Percentiles rank a stretch among this genome's conserved stretches.
These are phyloP conservation scores for Kregervanrija pseudodelftensis DNA, from an alignment of 805 yeast species.

Conservation along the genomic window DNA sequence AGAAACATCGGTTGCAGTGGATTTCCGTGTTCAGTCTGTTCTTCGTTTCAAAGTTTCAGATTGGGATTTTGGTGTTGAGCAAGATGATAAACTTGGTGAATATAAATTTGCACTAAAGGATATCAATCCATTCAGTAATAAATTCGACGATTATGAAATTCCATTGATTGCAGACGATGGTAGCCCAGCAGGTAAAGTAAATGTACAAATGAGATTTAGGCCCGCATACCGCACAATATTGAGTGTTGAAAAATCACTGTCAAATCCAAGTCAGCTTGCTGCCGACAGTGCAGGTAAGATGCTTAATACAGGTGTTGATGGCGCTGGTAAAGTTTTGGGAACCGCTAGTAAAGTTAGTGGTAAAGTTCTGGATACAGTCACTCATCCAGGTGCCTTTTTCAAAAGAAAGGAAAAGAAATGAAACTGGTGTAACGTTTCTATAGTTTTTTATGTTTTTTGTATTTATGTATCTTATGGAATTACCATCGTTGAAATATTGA, in stretches of 20 bases:
- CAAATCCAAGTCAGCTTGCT: constrained; percentile 30
- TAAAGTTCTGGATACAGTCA: constrained; percentile 44
- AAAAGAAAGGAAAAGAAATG: constrained; percentile 18
- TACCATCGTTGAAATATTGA: too few species aligned
- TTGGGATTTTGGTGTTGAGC: constrained; percentile 91
- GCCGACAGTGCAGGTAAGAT: constrained; percentile 43
- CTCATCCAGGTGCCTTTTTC: constrained; percentile 19
- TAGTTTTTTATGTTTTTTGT: neutral
- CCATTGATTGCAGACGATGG: constrained; percentile 43
- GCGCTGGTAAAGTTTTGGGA: constrained; percentile 31
- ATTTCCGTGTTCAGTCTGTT: constrained; percentile 54
- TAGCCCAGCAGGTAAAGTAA: constrained; percentile 57
- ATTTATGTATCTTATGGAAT: neutral
- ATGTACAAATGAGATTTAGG: constrained; percentile 52
- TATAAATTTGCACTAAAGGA: constrained; percentile 50
- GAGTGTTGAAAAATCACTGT: constrained; percentile 35
- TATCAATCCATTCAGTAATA: constrained; percentile 47
- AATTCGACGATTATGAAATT: constrained; percentile 39
- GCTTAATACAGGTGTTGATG: constrained; percentile 34
- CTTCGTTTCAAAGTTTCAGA: constrained; percentile 60
- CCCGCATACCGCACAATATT: constrained; percentile 54
- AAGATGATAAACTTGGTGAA: constrained; percentile 75
- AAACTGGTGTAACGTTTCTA: neutral
- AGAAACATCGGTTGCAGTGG: constrained; percentile 44
- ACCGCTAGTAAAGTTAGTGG: constrained; percentile 50